These are phyloP conservation scores for Didymella lethalis DNA, from an alignment of 2,329 filamentous ascomycete species.

Conservation along the genomic window DNA sequence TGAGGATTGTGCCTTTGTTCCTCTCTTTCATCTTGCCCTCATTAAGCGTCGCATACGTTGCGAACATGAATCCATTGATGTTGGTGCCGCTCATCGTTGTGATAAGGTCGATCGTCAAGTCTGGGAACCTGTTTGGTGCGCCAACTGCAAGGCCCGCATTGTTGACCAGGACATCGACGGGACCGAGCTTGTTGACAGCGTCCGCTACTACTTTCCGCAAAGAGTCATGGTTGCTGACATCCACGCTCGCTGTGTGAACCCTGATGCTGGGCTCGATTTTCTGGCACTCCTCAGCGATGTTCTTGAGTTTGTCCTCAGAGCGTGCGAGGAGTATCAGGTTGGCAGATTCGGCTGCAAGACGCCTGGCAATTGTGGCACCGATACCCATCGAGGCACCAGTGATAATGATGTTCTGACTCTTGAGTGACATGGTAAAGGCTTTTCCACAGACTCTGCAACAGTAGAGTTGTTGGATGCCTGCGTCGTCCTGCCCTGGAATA, in stretches of 20 bases:
- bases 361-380: slow-evolving; percentile 54
- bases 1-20: slow-evolving; percentile 57
- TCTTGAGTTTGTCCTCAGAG: slow-evolving; percentile 42
- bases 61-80: slow-evolving; percentile 58
- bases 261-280: slow-evolving; percentile 23
- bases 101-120: slow-evolving; percentile 54
- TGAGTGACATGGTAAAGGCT: slow-evolving; percentile 35
- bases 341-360: slow-evolving; percentile 51
- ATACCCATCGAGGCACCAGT: slow-evolving; percentile 60
- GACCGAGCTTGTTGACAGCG: slow-evolving; percentile 39
- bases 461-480: not conserved
- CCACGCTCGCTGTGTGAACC: slow-evolving; percentile 44
- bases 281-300: slow-evolving; percentile 30
- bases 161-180: slow-evolving; percentile 58
- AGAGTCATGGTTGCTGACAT: slow-evolving; percentile 44
- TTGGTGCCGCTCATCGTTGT: slow-evolving; percentile 59
- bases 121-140: slow-evolving; percentile 54
- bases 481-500: not conserved
- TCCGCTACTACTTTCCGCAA: slow-evolving; percentile 38
- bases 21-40: slow-evolving; percentile 50
- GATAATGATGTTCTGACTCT: slow-evolving; percentile 35
- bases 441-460: not conserved
- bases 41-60: slow-evolving; percentile 57
- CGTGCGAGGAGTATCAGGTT: slow-evolving; percentile 56
- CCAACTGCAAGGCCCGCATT: slow-evolving; percentile 60